phyloP scores from a whole-genome alignment of 768 basidiomycete species.

The Pisolithus orientalis region DNA sequence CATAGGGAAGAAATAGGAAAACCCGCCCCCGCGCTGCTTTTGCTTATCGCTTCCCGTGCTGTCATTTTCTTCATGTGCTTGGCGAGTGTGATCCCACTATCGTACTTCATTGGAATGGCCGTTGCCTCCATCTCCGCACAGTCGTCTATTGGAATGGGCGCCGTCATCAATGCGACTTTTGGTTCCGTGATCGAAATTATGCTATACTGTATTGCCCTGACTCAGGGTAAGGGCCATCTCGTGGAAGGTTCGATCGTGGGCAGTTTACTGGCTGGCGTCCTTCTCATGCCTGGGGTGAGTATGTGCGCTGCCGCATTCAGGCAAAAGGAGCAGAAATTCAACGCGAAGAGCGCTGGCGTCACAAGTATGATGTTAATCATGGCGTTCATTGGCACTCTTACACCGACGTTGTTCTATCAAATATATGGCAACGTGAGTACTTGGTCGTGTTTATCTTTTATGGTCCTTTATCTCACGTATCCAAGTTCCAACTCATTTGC shows the following conservation, averaged over 20 bases:
- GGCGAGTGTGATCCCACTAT: constrained; percentile 90
- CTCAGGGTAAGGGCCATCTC: constrained; percentile 85
- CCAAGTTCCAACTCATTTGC: constrained; percentile 82
- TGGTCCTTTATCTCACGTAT: constrained; percentile 12
- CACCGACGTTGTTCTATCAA: constrained; percentile 96
- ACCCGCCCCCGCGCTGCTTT: constrained; percentile 59
- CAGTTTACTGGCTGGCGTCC: constrained; percentile 87
- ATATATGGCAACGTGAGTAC: constrained; percentile 88
- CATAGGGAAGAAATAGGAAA: constrained; percentile 45
- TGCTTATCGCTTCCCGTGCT: constrained; percentile 62
- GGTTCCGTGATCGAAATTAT: constrained; percentile 98
- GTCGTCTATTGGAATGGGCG: constrained; percentile 98
- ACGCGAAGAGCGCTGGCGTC: constrained; percentile 98
- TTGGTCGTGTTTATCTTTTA: constrained; percentile 1
- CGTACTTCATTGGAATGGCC: constrained; percentile 99
- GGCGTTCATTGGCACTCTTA: constrained; percentile 95
- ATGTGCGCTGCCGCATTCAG: constrained; percentile 89
- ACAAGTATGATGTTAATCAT: constrained; percentile 99
- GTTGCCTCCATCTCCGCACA: constrained; percentile 99
- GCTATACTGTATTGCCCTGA: constrained; percentile 84
- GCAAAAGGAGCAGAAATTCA: constrained; percentile 95
- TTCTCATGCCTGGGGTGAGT: constrained; percentile 94
- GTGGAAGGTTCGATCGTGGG: constrained; percentile 98
- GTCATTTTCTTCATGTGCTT: constrained; percentile 82
- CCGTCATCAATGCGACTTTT: constrained; percentile 98